Conservation (phyloP, 352 stramenopile species). For the Thraustochytrium sp. region DNA sequence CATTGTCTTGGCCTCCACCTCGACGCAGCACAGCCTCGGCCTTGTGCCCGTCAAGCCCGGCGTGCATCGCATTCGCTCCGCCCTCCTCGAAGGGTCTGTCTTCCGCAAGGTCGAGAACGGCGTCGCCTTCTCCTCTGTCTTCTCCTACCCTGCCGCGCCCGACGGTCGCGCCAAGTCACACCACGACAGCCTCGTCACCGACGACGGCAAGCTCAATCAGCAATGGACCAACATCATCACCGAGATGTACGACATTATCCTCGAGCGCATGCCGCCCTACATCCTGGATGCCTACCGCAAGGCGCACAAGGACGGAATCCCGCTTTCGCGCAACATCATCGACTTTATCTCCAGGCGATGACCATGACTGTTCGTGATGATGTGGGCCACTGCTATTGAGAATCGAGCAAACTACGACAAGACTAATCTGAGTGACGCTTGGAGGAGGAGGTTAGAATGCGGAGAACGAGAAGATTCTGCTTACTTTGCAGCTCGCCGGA, state of each 20-base stretch:
- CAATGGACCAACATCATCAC: conserved; percentile 24
- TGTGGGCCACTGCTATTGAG: too few species aligned
- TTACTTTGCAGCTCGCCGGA: too few species aligned
- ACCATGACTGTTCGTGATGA: too few species aligned
- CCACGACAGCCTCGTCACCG: conserved; percentile 14
- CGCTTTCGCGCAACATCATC: not conserved
- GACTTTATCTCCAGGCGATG: not conserved
- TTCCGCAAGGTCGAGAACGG: conserved; percentile 36
- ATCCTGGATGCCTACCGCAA: conserved; percentile 26
- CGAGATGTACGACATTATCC: conserved; percentile 36
- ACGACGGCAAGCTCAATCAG: conserved; percentile 24
- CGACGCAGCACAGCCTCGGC: conserved; percentile 37
- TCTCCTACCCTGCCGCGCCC: conserved; percentile 1
- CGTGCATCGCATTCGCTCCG: conserved; percentile 34
- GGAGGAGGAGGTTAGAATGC: too few species aligned
- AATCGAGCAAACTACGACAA: too few species aligned
- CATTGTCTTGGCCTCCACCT: conserved; percentile 38
- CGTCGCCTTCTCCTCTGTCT: conserved; percentile 30
- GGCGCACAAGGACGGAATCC: not conserved
- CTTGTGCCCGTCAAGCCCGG: conserved; percentile 30
- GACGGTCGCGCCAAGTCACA: not conserved
- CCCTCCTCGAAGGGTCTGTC: conserved; percentile 18
- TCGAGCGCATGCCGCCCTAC: not conserved
- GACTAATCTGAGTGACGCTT: too few species aligned
- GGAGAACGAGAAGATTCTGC: too few species aligned